Evolutionary conservation across 1,284 basidiomycete genomes (phyloP).

Genomic region (Grifola frondosa): DNA sequence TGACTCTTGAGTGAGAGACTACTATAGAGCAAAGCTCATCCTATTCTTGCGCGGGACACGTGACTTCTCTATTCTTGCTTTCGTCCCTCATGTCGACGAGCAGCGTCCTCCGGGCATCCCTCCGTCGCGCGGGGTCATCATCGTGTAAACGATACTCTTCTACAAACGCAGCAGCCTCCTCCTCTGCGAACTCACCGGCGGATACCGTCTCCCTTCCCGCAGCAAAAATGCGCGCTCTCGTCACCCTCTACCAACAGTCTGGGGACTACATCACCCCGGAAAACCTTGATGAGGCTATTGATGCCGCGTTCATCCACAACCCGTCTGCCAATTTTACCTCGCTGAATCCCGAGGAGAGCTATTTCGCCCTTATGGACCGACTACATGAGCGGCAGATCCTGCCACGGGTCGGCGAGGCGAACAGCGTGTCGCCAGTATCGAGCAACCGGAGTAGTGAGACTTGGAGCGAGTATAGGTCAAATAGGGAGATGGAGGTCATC

Average conservation of each 20-base stretch:
- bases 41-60: too few relatives aligned
- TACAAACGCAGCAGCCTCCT: constrained; percentile 8
- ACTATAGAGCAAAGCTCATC: too few relatives aligned
- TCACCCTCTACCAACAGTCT: constrained; percentile 71
- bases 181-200: constrained; percentile 4
- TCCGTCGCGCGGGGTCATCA: constrained; percentile 15
- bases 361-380: constrained; percentile 6
- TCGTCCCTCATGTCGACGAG: constrained; percentile 21
- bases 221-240: constrained; percentile 68
- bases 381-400: constrained; percentile 29
- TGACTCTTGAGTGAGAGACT: too few relatives aligned
- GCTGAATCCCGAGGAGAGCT: constrained; percentile 8
- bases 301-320: constrained; percentile 50
- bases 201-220: constrained; percentile 38
- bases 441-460: background rate
- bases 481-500: constrained; percentile 48
- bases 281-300: constrained; percentile 61
- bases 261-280: constrained; percentile 67
- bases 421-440: constrained; percentile 5
- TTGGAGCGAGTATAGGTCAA: constrained; percentile 22
- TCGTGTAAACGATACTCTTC: constrained; percentile 16
- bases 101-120: constrained; percentile 14
- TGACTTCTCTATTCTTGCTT: constrained; percentile 16
- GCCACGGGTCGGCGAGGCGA: constrained; percentile 38
- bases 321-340: too few relatives aligned